Base-by-base conservation (phyloP, 352 stramenopile genomes). In the Ophiocytium majus region DNA sequence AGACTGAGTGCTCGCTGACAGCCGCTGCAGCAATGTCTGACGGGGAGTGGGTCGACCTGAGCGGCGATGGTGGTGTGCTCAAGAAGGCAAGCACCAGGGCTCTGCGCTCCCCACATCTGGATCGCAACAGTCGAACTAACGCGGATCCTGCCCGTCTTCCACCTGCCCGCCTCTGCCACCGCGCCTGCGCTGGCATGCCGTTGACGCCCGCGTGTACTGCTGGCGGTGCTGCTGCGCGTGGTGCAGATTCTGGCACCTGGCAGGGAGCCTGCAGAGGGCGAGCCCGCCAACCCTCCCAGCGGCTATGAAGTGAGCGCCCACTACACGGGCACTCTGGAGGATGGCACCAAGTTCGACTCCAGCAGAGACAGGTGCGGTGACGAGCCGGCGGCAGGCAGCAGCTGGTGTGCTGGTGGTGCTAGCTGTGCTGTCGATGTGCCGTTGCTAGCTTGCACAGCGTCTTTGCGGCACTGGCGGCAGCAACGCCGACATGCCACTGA, bases 291-390 rank as follows among this genome's bases (percentile, higher is more conserved):
- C 23, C 82, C 82, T 19, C 82, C 82, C 66, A 28, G 5, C 5
- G 74, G 74, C 76, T 81, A 81, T 82, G 79, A 86, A 50, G 86
- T 89, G 49, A 79, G 66, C 17, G 86, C 86, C 31, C 95, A 98
- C 89, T 98, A 98, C 92, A 98, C 95, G 37, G 96, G 95, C 28
- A 98, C 95, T 81, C 87, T 98, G 71, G 91, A 97, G 80, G 94
- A 98, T 86, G 96, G 96, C 71, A 92, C 91, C 10, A 97, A 97
- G 90, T 98, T 98, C 87, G 96, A 98, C 76, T 88, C 71, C 32
- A 91, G 83, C 31, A 33, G 88, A 31, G 81, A 89, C 57, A 89
- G 91, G 28, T 86, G 81, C 36, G 50, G 32, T n/a, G 0, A 74
- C 23, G 63, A 0, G n/a, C 23, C 23, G 32, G 32, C 28, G 32